phyloP scores from a whole-genome alignment of 768 basidiomycete genomes.

The Zangia roseola region DNA sequence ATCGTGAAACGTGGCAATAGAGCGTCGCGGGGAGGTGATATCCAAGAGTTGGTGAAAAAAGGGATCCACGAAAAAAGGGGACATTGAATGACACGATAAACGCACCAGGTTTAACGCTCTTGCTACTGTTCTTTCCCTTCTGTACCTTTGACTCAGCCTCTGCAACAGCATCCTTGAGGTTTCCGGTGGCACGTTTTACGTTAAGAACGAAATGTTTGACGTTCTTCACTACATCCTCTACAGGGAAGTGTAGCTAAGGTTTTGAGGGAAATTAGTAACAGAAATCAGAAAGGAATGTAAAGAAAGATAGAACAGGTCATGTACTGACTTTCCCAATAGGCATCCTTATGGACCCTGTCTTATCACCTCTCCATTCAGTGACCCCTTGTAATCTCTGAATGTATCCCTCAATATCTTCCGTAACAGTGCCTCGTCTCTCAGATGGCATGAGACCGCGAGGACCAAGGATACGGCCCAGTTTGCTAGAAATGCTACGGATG shows the following conservation, averaged over 20 bases:
- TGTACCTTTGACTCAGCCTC: constrained; percentile 41
- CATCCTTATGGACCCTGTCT: constrained; percentile 77
- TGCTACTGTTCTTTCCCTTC: constrained; percentile 34
- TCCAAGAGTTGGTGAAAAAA: background rate
- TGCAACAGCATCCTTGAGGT: constrained; percentile 49
- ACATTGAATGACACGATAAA: background rate
- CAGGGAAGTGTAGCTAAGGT: constrained; percentile 67
- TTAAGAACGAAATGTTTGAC: constrained; percentile 71
- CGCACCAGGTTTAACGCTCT: constrained; percentile 47
- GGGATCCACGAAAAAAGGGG: background rate
- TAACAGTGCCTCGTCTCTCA: constrained; percentile 90
- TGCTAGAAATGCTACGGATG: constrained; percentile 74
- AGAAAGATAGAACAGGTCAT: background rate
- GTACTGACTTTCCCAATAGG: constrained; percentile 71
- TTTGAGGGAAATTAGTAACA: constrained; percentile 3
- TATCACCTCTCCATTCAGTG: constrained; percentile 93
- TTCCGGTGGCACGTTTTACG: constrained; percentile 74
- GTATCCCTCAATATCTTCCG: constrained; percentile 82
- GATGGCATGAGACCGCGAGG: constrained; percentile 96
- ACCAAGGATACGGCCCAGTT: constrained; percentile 76
- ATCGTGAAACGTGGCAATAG: background rate
- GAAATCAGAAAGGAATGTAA: background rate
- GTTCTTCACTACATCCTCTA: constrained; percentile 77
- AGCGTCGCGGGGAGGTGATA: background rate
- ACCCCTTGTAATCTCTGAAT: constrained; percentile 77